Base-by-base conservation (phyloP, 2,329 filamentous ascomycete genomes). In the Colletotrichum lindemuthianum region DNA sequence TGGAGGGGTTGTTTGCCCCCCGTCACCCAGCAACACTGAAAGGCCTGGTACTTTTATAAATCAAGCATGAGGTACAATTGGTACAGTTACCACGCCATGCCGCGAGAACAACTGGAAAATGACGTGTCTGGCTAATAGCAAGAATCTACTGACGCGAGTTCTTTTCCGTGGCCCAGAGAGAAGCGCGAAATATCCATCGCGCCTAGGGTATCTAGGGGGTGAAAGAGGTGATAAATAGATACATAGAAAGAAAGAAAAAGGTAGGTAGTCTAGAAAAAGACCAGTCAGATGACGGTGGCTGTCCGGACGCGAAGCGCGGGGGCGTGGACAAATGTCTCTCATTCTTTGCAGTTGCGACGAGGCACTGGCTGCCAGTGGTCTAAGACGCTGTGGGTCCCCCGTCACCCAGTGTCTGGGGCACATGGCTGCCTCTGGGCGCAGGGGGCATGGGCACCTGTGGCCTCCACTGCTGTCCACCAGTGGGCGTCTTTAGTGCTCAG, bases 21-120 rank as follows among this genome's bases (percentile, higher is more conserved):
- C 43, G 63, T 66, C 53, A 66, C 63, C 59, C 49, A 59, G 63
- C 63, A 66, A 66, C 63, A 43, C 13, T 15, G 60, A 58, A 24
- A 6, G 41, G 49, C 58, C 24, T 24, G 24, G 24, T 4, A 24
- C 24, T 24, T 56, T 65, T 65, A 61, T 56, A 61, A 65, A 65
- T 57, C 63, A 66, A 50, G 44, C 43, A 58, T 24, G 24, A 24
- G 24, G 24, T 24, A 24, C 24, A 24, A 24, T 24, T 24, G 24
- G 24, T 24, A 24, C 24, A 24, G 24, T 24, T 24, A 24, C 24
- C 24, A 24, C 24, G 24, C 24, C 24, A 24, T 24, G 24, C 24
- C 24, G 24, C 24, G 24, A 24, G 24, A 24, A 24, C 24, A 24
- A 24, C 24, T 4, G 24, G 24, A 24, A 24, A 24, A 24, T 24